Evolutionary conservation across 2,329 filamentous ascomycete genomes (phyloP), one percentile per base, ranked within the genome.

Genomic region (Xylaria sp.): DNA sequence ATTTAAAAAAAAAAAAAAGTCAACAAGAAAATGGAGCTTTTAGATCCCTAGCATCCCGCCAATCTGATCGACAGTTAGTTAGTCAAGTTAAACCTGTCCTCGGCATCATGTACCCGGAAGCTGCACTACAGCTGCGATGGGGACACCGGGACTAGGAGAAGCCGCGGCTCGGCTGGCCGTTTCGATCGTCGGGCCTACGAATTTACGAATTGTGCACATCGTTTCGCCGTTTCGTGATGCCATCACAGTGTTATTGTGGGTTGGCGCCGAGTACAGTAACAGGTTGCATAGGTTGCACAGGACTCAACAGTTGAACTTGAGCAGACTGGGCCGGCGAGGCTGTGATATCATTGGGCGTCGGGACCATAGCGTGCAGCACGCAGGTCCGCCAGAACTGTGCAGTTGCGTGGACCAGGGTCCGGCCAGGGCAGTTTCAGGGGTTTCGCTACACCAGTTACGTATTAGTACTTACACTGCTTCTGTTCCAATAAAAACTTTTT

Each of bases 301-400:
- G 62, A 63, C 75, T 72, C 75, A 76, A 76, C 75, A 75, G 74
- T 76, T 76, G 75, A 76, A 74, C 58, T 36, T 56, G 20, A 18
- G 30, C 13, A 25, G 36, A 53, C 55, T 52, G 50, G 57, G 67
- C 48, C 57, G 46, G 20, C 52, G 34, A 62, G 36, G n/a, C 55
- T 48, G 66, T 62, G 30, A 63, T 66, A 65, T 68, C 58, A 76
- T 75, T 76, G 74, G 74, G 52, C 18, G 61, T 52, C 55, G 18
- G 53, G 43, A 60, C 46, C 36, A 32, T 46, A 36, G 32, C 41
- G n/a, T 52, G 65, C 52, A 41, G 52, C 46, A 62, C 65, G 58
- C 67, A 71, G 67, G 63, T 63, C 66, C 66, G 63, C 68, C 48
- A 48, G 45, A 59, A 41, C 2, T 12, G 20, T 5, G 41, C 1